Conservation (phyloP, 2,329 filamentous ascomycete genomes). For the Myriangium duriaei region DNA sequence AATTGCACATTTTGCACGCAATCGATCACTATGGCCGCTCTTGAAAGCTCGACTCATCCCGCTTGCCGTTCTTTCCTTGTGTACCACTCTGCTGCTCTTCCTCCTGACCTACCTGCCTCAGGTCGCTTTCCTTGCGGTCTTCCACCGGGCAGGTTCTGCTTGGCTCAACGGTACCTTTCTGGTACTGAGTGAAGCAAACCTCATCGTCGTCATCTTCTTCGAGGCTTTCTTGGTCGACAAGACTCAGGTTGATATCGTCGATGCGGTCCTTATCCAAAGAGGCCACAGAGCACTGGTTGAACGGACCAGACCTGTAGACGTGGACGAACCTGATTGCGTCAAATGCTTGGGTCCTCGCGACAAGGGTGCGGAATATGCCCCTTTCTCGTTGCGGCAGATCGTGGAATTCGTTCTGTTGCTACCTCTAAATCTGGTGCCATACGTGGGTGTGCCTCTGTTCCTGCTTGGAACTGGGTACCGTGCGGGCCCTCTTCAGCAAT, state of each 20-base stretch:
- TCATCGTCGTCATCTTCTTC: constrained; percentile 46
- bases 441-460: constrained; percentile 72
- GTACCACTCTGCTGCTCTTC: constrained; percentile 79
- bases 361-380: constrained; percentile 63
- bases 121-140: constrained; percentile 76
- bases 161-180: constrained; percentile 82
- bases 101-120: constrained; percentile 80
- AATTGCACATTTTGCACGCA: constrained; percentile 66
- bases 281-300: constrained; percentile 57
- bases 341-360: constrained; percentile 75
- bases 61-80: constrained; percentile 64
- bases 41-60: constrained; percentile 68
- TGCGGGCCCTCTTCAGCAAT: constrained; percentile 78
- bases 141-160: constrained; percentile 67
- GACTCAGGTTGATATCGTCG: constrained; percentile 68
- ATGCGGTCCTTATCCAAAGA: constrained; percentile 64
- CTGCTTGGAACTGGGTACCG: constrained; percentile 78
- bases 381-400: constrained; percentile 85
- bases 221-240: constrained; percentile 51
- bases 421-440: constrained; percentile 75
- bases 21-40: constrained; percentile 72
- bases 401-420: constrained; percentile 57
- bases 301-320: constrained; percentile 48
- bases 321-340: constrained; percentile 59
- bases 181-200: constrained; percentile 56